A percentile compares a stretch with the other conserved stretches of the same genome.
Conservation (phyloP, 2,329 filamentous ascomycete species). For the Capronia coronata region DNA sequence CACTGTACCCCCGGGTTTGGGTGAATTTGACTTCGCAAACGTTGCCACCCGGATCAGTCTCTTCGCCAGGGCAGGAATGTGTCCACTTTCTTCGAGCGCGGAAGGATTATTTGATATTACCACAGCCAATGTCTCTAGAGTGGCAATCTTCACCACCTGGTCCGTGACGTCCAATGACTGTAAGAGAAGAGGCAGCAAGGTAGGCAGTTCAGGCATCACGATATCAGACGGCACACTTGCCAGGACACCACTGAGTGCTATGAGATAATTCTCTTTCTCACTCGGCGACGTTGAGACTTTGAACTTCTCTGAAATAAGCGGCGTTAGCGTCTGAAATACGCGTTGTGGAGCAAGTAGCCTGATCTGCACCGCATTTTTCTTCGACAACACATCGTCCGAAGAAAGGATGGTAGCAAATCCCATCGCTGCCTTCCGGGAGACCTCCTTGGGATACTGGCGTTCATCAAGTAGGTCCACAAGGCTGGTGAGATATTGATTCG, state of each 20-base stretch:
- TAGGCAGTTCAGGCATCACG: slow-evolving; percentile 52
- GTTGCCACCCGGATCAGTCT: slow-evolving; percentile 48
- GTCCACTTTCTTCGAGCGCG: slow-evolving; percentile 48
- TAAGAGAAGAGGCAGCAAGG: slow-evolving; percentile 54
- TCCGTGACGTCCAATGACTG: slow-evolving; percentile 54
- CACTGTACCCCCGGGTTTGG: slow-evolving; percentile 5
- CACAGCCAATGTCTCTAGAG: slow-evolving; percentile 53
- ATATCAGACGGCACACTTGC: slow-evolving; percentile 54
- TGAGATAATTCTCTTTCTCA: slow-evolving; percentile 55
- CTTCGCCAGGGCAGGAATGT: slow-evolving; percentile 52
- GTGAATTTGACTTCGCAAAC: slow-evolving; percentile 2
- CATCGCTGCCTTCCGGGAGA: slow-evolving; percentile 48
- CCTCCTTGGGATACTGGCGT: slow-evolving; percentile 36
- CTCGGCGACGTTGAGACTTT: slow-evolving; percentile 36
- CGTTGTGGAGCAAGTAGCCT: slow-evolving; percentile 59
- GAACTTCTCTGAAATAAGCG: slow-evolving; percentile 50
- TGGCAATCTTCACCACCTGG: slow-evolving; percentile 52
- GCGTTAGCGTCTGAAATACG: slow-evolving; percentile 54
- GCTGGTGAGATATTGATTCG: slow-evolving; percentile 46
- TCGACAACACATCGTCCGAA: slow-evolving; percentile 55
- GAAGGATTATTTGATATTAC: slow-evolving; percentile 53
- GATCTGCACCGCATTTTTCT: slow-evolving; percentile 55
- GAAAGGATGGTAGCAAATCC: slow-evolving; percentile 55
- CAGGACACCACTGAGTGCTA: slow-evolving; percentile 57
- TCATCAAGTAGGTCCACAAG: slow-evolving; percentile 43